phyloP scores from a whole-genome alignment of 768 basidiomycete genomes.

The Fomitopsis serialis region DNA sequence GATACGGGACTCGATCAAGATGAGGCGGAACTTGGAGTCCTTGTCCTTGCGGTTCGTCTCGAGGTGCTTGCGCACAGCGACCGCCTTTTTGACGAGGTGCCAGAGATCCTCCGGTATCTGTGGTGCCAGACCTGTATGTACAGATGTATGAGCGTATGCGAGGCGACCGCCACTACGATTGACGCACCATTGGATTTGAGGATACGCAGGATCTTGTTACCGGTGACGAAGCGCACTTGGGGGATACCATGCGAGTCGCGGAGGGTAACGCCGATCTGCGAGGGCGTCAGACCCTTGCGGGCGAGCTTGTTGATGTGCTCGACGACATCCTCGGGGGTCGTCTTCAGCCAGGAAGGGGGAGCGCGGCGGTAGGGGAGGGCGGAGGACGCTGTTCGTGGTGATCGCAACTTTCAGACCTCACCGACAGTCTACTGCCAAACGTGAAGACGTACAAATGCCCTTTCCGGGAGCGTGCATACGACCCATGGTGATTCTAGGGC shows the following conservation, averaged over 20 bases:
- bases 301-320: conserved; percentile 98
- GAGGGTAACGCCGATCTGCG: conserved; percentile 96
- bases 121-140: conserved; percentile 84
- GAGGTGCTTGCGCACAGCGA: conserved; percentile 97
- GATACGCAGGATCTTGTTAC: conserved; percentile 99
- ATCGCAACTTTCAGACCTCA: conserved; percentile 1
- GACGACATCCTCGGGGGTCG: conserved; percentile 89
- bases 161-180: not conserved
- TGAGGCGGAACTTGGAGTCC: conserved; percentile 95
- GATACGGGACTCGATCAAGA: conserved; percentile 98
- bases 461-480: conserved; percentile 99
- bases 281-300: conserved; percentile 95
- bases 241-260: conserved; percentile 98
- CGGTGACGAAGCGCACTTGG: conserved; percentile 96
- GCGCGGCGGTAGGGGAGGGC: conserved; percentile 96
- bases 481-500: conserved; percentile 59
- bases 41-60: conserved; percentile 98
- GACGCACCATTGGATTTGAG: conserved; percentile 86
- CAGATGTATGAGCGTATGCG: conserved; percentile 30
- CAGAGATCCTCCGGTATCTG: conserved; percentile 98
- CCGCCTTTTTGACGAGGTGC: conserved; percentile 99
- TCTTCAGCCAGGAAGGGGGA: conserved; percentile 96
- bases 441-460: conserved; percentile 85
- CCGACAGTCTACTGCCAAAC: conserved; percentile 1
- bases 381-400: conserved; percentile 61